Evolutionary conservation across 371 early-diverging fungal species (phyloP).

Genomic region (Zancudomyces culisetae): DNA sequence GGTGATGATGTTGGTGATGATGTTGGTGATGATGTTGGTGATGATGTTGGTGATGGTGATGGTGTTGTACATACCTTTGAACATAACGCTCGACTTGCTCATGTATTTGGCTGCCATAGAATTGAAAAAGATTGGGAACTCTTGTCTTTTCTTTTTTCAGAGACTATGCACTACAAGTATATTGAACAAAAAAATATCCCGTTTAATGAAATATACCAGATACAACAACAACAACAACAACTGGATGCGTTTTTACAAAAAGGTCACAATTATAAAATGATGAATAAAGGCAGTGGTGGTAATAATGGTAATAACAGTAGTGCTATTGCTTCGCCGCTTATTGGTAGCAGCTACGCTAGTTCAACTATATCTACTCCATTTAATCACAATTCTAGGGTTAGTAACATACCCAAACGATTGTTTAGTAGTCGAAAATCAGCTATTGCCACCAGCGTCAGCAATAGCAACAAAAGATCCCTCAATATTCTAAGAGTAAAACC

Average conservation of each 20-base stretch:
- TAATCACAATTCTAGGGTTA: no score
- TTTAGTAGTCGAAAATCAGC: no score
- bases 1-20: no score
- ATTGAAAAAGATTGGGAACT: constrained; percentile 20
- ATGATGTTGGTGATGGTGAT: no score
- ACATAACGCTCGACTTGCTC: constrained; percentile 8
- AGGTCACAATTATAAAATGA: not conserved
- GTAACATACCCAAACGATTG: no score
- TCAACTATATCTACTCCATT: no score
- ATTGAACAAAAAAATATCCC: not conserved
- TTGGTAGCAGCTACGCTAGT: not conserved
- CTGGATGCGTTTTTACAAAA: not conserved
- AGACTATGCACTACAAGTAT: not conserved
- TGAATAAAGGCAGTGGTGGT: not conserved
- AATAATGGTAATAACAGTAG: not conserved
- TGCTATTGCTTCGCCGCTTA: not conserved
- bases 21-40: no score
- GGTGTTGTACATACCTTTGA: constrained; percentile 12
- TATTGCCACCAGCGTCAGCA: no score
- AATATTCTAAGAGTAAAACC: no score
- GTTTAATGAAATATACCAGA: not conserved
- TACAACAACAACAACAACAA: not conserved
- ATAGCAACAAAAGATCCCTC: no score
- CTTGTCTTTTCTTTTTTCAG: constrained; percentile 13
- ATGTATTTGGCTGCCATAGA: constrained; percentile 3